Evolutionary conservation across 1,284 basidiomycete species (phyloP), one percentile per base, ranked within the genome.

Genomic region (Ustilago lituana): DNA sequence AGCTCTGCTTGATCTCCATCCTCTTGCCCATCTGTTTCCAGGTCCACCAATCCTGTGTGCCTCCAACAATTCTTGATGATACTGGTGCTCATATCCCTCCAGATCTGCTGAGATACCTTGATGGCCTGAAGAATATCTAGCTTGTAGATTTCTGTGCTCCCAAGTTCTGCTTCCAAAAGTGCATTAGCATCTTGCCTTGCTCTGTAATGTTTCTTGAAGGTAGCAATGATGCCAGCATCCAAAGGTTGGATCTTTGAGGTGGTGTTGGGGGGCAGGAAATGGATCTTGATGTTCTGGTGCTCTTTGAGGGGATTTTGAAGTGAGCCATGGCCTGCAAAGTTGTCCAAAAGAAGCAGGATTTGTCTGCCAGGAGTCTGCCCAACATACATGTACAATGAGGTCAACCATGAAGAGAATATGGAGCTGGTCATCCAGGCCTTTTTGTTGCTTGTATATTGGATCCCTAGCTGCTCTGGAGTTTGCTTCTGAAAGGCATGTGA

Each of bases 111-210:
- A n/a, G n/a, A n/a, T n/a, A n/a, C n/a, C n/a, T n/a, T n/a, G n/a
- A n/a, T n/a, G n/a, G n/a, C n/a, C n/a, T n/a, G n/a, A n/a, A 37
- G 36, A 20, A 37, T 37, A 20, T 37, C 36, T 4, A 37, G 4
- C 5, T 37, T 4, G 36, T 37, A 37, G 36, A 37, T 37, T 17
- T 37, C 36, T 10, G 19, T 20, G 36, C 36, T 37, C 6, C 36
- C 36, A 20, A 37, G 19, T 37, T 37, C 36, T 20, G 36, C 36
- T 20, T 37, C 36, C 36, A 37, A 37, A 11, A 37, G 36, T 37
- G 36, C 36, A 9, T 5, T 37, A 14, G 10, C 36, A 37, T 37
- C 19, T 37, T 37, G 36, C 19, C 10, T 37, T 9, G 36, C 2
- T 20, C 17, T 19, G 36, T n/a, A n/a, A n/a, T n/a, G n/a, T n/a